A percentile compares a stretch with the other conserved stretches of the same genome.
These are phyloP conservation scores for Pyrus betulifolia DNA, from an alignment of 306 rosid species.

Conservation along the genomic window DNA sequence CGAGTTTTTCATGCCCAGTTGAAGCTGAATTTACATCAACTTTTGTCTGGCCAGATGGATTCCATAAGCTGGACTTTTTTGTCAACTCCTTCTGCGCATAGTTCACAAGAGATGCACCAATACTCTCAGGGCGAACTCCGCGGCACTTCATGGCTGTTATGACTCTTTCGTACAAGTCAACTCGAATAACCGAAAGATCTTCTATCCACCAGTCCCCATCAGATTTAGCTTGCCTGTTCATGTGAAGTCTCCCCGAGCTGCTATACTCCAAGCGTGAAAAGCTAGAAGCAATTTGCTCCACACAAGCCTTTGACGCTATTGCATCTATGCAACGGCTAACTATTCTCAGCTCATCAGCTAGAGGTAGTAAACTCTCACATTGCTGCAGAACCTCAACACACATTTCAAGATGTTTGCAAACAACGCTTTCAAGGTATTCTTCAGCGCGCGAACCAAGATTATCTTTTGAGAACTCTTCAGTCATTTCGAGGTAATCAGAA, in stretches of 20 bases:
- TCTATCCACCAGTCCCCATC: slow-evolving; percentile 99
- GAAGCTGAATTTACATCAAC: slow-evolving; percentile 47
- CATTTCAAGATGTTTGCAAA: slow-evolving; percentile 89
- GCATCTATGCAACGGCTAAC: slow-evolving; percentile 87
- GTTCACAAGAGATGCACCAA: slow-evolving; percentile 75
- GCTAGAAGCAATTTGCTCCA: slow-evolving; percentile 97
- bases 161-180: slow-evolving; percentile 78
- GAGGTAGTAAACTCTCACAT: slow-evolving; percentile 78
- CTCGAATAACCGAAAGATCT: slow-evolving; percentile 80
- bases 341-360: slow-evolving; percentile 73
- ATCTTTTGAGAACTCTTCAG: slow-evolving; percentile 85
- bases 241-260: slow-evolving; percentile 92
- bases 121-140: slow-evolving; percentile 92
- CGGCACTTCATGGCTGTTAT: slow-evolving; percentile 94
- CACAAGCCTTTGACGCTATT: slow-evolving; percentile 91
- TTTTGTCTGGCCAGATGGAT: slow-evolving; percentile 67
- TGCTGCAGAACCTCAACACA: slow-evolving; percentile 90
- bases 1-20: slow-evolving; percentile 60
- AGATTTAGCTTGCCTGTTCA: slow-evolving; percentile 82
- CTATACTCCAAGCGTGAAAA: slow-evolving; percentile 95
- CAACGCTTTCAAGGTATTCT: slow-evolving; percentile 71
- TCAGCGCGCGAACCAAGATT: slow-evolving; percentile 76
- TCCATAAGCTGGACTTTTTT: slow-evolving; percentile 74
- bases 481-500: slow-evolving; percentile 89
- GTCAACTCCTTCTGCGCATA: slow-evolving; percentile 90